Evolutionary conservation across 352 stramenopile genomes (phyloP).

Genomic region (Phytopythium oedochilum): DNA sequence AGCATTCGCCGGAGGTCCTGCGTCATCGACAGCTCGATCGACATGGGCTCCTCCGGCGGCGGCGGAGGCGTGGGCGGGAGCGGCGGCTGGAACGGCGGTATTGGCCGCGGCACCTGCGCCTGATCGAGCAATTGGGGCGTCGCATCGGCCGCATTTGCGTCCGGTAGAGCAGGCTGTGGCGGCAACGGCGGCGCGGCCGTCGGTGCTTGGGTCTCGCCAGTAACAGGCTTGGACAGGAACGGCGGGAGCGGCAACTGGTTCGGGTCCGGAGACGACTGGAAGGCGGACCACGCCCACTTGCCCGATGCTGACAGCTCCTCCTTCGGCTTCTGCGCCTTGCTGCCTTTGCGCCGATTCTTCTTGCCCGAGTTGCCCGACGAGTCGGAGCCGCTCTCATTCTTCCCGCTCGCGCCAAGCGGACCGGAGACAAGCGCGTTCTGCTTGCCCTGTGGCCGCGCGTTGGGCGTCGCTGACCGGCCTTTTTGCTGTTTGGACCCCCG

Average conservation of each 20-base stretch:
- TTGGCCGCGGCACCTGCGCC: slow-evolving; percentile 8
- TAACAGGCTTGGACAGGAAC: slow-evolving; percentile 32
- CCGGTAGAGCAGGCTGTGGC: slow-evolving; percentile 8
- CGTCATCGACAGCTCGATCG: slow-evolving; percentile 73
- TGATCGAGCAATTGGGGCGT: background rate
- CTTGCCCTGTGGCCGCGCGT: slow-evolving; percentile 35
- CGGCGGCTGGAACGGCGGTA: slow-evolving; percentile 20
- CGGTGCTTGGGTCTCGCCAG: background rate
- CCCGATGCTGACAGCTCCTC: slow-evolving; percentile 45
- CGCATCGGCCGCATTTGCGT: background rate
- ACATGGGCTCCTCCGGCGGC: slow-evolving; percentile 36
- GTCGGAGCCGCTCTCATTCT: slow-evolving; percentile 7
- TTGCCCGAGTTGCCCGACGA: slow-evolving; percentile 11
- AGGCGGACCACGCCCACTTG: slow-evolving; percentile 84
- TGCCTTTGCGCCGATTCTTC: slow-evolving; percentile 26
- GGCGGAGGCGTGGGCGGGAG: slow-evolving; percentile 22
- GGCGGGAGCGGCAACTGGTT: slow-evolving; percentile 68
- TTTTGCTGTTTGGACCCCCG: slow-evolving; percentile 36
- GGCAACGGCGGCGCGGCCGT: slow-evolving; percentile 15
- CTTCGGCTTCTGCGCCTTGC: slow-evolving; percentile 33
- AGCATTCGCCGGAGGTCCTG: slow-evolving; percentile 75
- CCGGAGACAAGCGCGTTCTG: slow-evolving; percentile 12
- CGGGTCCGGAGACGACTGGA: slow-evolving; percentile 77
- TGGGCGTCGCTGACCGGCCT: slow-evolving; percentile 36
- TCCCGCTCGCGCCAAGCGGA: slow-evolving; percentile 5